A percentile compares a stretch with the other conserved stretches of the same genome.
These are phyloP conservation scores for Carallia brachiata DNA, from an alignment of 345 rosid species.

Conservation along the genomic window DNA sequence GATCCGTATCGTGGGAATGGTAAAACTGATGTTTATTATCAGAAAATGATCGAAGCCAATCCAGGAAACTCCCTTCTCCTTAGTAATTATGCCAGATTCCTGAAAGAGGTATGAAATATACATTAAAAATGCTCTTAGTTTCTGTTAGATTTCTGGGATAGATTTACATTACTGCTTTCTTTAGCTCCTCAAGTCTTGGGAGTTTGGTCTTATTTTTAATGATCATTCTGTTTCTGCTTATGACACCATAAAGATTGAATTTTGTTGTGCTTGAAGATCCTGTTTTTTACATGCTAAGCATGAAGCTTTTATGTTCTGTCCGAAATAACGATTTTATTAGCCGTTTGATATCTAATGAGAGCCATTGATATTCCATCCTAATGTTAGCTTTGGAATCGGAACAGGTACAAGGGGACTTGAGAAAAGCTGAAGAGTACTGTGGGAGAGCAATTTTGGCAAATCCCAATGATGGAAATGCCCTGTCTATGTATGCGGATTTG, in stretches of 20 bases:
- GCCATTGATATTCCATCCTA: background rate
- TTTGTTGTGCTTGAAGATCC: too few relatives aligned
- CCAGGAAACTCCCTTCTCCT: conserved; percentile 77
- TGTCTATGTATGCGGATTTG: conserved; percentile 81
- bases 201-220: background rate
- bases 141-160: background rate
- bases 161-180: background rate
- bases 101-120: conserved; percentile 64
- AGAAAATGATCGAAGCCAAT: conserved; percentile 73
- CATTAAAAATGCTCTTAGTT: background rate
- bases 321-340: too few relatives aligned
- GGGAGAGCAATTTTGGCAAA: conserved; percentile 67
- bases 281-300: too few relatives aligned
- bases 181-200: background rate
- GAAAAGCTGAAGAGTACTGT: conserved; percentile 80
- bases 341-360: background rate
- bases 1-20: conserved; percentile 38
- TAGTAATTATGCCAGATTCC: conserved; percentile 74
- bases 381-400: conserved; percentile 17
- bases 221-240: too few relatives aligned
- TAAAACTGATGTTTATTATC: conserved; percentile 57
- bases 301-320: too few relatives aligned
- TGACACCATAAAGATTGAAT: too few relatives aligned
- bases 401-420: conserved; percentile 62
- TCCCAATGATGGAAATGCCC: conserved; percentile 64